Evolutionary conservation across 2,329 filamentous ascomycete genomes (phyloP).

Genomic region (Claviceps paspali): DNA sequence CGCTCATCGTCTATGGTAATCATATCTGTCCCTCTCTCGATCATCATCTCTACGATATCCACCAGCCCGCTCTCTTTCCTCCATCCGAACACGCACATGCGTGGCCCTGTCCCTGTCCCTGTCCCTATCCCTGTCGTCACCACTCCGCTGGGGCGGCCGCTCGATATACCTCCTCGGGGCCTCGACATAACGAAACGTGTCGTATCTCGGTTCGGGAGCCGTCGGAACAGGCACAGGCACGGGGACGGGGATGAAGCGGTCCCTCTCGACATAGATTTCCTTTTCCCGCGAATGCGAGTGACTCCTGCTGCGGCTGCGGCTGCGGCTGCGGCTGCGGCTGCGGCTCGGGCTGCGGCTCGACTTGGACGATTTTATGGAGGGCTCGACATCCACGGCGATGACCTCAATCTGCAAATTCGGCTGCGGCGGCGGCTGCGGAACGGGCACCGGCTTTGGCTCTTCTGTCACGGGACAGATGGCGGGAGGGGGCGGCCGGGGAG

Average conservation of each 20-base stretch:
- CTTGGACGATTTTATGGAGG: slow-evolving; percentile 9
- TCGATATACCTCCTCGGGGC: slow-evolving; percentile 24
- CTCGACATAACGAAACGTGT: slow-evolving; percentile 38
- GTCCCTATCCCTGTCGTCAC: slow-evolving; percentile 17
- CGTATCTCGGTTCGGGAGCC: slow-evolving; percentile 23
- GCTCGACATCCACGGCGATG: slow-evolving; percentile 23
- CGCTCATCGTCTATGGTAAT: not conserved
- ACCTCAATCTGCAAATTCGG: slow-evolving; percentile 20
- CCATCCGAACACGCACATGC: slow-evolving; percentile 16
- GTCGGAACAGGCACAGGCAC: slow-evolving; percentile 27
- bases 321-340: slow-evolving; percentile 14
- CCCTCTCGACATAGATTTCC: slow-evolving; percentile 37
- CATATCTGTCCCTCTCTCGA: slow-evolving; percentile 1
- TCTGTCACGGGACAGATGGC: slow-evolving; percentile 7
- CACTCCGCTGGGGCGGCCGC: slow-evolving; percentile 10
- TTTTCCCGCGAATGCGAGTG: slow-evolving; percentile 18
- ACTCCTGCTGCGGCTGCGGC: slow-evolving; percentile 12
- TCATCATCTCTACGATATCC: slow-evolving; percentile 15
- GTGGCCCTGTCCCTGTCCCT: slow-evolving; percentile 10
- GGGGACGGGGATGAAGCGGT: slow-evolving; percentile 29
- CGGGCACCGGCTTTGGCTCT: slow-evolving; percentile 1
- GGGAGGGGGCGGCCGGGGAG: slow-evolving; percentile 3
- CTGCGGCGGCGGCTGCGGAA: slow-evolving; percentile 4
- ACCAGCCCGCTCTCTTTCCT: slow-evolving; percentile 17
- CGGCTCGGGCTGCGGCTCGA: slow-evolving; percentile 8